Conservation (phyloP, 352 stramenopile species). For the Globisporangium rhizosaccharum region DNA sequence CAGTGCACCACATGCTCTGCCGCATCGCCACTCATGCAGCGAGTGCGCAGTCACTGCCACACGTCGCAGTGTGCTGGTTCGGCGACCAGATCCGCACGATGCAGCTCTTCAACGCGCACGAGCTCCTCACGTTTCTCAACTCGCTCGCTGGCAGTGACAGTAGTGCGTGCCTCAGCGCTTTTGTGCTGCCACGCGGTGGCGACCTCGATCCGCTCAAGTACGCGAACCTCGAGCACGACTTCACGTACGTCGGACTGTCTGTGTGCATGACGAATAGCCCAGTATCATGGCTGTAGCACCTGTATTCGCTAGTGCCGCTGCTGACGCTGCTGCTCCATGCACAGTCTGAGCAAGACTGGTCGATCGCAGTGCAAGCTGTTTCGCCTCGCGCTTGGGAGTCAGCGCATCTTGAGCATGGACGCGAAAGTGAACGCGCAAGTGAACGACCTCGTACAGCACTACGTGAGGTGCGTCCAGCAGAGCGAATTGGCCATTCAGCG, state of each 20-base stretch:
- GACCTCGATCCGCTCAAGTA: slow-evolving; percentile 60
- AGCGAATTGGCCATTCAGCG: too few species aligned
- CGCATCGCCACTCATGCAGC: slow-evolving; percentile 14
- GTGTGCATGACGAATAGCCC: neutral
- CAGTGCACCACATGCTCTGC: slow-evolving; percentile 37
- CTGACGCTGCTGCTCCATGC: neutral
- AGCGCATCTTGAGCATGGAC: slow-evolving; percentile 71
- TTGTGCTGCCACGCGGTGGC: slow-evolving; percentile 48
- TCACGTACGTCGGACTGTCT: slow-evolving; percentile 32
- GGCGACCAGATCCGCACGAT: slow-evolving; percentile 39
- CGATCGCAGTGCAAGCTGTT: slow-evolving; percentile 53
- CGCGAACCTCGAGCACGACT: slow-evolving; percentile 76
- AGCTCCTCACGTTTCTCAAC: slow-evolving; percentile 44
- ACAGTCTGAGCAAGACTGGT: slow-evolving; percentile 56
- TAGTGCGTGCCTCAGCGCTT: slow-evolving; percentile 45
- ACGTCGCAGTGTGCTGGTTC: slow-evolving; percentile 60
- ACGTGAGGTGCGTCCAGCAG: slow-evolving; percentile 24
- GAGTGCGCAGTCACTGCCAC: neutral
- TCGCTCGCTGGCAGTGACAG: slow-evolving; percentile 29
- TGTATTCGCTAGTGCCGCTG: too few species aligned
- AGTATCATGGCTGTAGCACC: too few species aligned
- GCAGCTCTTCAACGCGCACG: slow-evolving; percentile 42
- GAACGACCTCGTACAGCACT: slow-evolving; percentile 35
- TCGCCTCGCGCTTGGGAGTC: slow-evolving; percentile 53
- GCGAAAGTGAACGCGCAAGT: slow-evolving; percentile 44